A percentile compares a stretch with the other conserved stretches of the same genome.
Conservation (phyloP, 805 yeast genomes). For the Candida ficus region DNA sequence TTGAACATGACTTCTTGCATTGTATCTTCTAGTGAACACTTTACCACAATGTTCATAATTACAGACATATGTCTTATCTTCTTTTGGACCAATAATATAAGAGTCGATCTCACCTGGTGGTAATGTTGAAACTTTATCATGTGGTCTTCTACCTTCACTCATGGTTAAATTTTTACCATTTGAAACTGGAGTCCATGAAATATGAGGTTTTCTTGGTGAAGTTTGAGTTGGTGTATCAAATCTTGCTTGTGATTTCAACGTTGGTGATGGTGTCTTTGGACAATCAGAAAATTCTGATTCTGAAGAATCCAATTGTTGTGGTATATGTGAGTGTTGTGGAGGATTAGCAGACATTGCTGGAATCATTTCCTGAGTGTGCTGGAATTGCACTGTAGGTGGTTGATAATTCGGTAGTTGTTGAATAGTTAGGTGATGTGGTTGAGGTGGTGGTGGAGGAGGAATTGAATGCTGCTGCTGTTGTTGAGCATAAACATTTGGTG, state of each 20-base stretch:
- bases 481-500: background rate
- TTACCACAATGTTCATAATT: conserved; percentile 75
- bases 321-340: background rate
- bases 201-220: conserved; percentile 13
- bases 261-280: conserved; percentile 41
- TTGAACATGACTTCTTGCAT: conserved; percentile 91
- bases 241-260: conserved; percentile 31
- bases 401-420: background rate
- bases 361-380: background rate
- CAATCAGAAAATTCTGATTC: conserved; percentile 31
- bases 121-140: conserved; percentile 47
- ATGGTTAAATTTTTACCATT: conserved; percentile 9
- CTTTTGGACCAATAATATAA: conserved; percentile 77
- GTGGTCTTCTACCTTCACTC: conserved; percentile 17
- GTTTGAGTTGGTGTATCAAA: conserved; percentile 12
- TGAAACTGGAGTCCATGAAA: conserved; percentile 24
- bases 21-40: conserved; percentile 80
- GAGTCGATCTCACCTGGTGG: conserved; percentile 89
- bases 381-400: background rate
- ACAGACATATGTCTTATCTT: conserved; percentile 67
- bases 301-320: conserved; percentile 17
- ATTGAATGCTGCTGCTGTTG: background rate
- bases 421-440: background rate
- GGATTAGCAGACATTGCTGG: background rate
- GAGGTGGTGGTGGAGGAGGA: background rate